Conservation (phyloP, 2,329 filamentous ascomycete species). For the Acrocalymma vagum region DNA sequence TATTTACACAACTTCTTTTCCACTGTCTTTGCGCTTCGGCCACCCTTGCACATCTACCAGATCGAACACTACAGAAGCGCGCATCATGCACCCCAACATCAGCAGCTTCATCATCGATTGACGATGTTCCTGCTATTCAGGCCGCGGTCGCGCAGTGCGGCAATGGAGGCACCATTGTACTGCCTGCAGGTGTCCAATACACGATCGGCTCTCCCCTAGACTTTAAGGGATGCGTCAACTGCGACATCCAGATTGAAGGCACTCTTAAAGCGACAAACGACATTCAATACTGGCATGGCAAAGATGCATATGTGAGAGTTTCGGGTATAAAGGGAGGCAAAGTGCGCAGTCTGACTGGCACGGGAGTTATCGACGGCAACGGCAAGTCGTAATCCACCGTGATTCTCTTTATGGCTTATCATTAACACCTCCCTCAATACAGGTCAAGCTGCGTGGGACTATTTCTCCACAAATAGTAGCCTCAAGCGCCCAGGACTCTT, state of each 20-base stretch:
- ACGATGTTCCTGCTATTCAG: conserved; percentile 56
- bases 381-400: conserved; percentile 47
- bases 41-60: no score
- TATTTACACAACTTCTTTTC: no score
- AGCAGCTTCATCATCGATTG: conserved; percentile 41
- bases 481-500: no score
- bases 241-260: conserved; percentile 58
- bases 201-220: conserved; percentile 52
- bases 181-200: conserved; percentile 53
- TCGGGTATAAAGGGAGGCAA: conserved; percentile 47
- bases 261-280: conserved; percentile 48
- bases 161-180: conserved; percentile 55
- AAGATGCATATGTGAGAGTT: conserved; percentile 51
- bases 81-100: conserved; percentile 44
- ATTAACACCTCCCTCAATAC: conserved; percentile 11
- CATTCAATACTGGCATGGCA: conserved; percentile 51
- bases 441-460: conserved; percentile 50
- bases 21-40: no score
- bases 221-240: conserved; percentile 52
- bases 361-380: conserved; percentile 57
- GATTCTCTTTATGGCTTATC: conserved; percentile 1
- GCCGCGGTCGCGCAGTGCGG: conserved; percentile 53
- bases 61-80: no score
- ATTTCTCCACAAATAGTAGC: no score
- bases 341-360: conserved; percentile 51